Evolutionary conservation across 1,284 basidiomycete genomes (phyloP).

Genomic region (Omphalotus olearius): DNA sequence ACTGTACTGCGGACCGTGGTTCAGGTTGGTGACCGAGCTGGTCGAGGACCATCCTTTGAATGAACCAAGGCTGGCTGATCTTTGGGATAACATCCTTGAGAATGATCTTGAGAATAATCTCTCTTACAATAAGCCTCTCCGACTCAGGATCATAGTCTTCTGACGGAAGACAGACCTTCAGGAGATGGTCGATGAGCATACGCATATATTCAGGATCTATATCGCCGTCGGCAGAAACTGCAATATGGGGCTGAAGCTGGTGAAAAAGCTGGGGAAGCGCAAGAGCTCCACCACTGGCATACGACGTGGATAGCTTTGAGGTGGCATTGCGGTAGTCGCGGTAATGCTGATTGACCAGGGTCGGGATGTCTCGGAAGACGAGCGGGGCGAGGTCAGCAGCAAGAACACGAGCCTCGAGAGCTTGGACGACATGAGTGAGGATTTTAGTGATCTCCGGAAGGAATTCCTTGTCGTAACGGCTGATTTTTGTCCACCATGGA

Average conservation of each 20-base stretch:
- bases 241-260: constrained; percentile 75
- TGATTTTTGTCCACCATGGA: constrained; percentile 80
- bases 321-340: constrained; percentile 67
- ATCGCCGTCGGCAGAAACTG: constrained; percentile 55
- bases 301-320: constrained; percentile 59
- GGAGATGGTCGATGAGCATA: constrained; percentile 66
- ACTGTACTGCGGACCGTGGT: constrained; percentile 19
- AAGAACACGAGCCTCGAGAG: constrained; percentile 54
- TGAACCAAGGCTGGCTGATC: constrained; percentile 79
- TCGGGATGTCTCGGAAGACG: constrained; percentile 56
- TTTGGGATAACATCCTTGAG: constrained; percentile 62
- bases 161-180: constrained; percentile 61
- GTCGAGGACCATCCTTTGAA: constrained; percentile 62
- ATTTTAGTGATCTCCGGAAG: constrained; percentile 66
- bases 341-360: constrained; percentile 67
- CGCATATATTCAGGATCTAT: constrained; percentile 76
- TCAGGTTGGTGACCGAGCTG: constrained; percentile 45
- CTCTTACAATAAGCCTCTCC: constrained; percentile 72
- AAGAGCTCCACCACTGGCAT: constrained; percentile 59
- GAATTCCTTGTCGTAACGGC: constrained; percentile 78
- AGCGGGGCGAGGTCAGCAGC: constrained; percentile 54
- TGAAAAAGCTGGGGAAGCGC: constrained; percentile 68
- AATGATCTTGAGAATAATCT: constrained; percentile 71
- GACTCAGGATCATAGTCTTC: constrained; percentile 68
- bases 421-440: constrained; percentile 52